phyloP scores from a whole-genome alignment of 345 rosid genomes.

The Ceriops tagal region DNA sequence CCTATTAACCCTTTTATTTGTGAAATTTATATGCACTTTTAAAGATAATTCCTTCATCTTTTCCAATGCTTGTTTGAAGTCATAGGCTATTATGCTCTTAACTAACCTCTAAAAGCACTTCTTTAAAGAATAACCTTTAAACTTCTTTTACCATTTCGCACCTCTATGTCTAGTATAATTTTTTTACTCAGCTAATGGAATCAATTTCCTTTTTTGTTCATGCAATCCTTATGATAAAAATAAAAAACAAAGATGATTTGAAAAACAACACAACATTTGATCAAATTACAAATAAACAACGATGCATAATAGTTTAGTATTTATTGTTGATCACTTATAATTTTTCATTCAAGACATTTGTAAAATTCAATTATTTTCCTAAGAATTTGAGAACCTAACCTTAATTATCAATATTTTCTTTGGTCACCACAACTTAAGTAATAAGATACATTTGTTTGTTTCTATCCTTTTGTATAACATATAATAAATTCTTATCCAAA shows the following conservation, averaged over 20 bases:
- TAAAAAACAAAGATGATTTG: too few relatives aligned
- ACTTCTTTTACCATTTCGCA: not conserved
- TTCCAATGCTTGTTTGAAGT: not conserved
- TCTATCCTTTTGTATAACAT: not conserved
- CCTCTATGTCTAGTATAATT: not conserved
- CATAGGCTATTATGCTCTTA: not conserved
- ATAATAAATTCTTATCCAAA: not conserved
- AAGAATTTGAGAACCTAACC: not conserved
- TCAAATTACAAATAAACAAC: not conserved
- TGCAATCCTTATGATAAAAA: too few relatives aligned
- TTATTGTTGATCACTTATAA: not conserved
- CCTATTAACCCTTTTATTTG: not conserved
- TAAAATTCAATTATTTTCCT: not conserved
- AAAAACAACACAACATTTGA: too few relatives aligned
- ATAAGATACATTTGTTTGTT: not conserved
- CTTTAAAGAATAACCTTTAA: not conserved
- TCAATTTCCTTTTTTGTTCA: not conserved
- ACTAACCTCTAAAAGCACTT: not conserved
- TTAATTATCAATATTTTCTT: not conserved
- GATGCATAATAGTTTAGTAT: too few relatives aligned
- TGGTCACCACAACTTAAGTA: not conserved
- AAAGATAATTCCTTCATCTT: not conserved
- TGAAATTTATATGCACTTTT: not conserved
- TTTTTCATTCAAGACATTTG: not conserved
- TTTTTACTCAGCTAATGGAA: not conserved